These are phyloP conservation scores for Paracorniculantispora psalliotae DNA, from an alignment of 2,329 filamentous ascomycete species.

Conservation along the genomic window DNA sequence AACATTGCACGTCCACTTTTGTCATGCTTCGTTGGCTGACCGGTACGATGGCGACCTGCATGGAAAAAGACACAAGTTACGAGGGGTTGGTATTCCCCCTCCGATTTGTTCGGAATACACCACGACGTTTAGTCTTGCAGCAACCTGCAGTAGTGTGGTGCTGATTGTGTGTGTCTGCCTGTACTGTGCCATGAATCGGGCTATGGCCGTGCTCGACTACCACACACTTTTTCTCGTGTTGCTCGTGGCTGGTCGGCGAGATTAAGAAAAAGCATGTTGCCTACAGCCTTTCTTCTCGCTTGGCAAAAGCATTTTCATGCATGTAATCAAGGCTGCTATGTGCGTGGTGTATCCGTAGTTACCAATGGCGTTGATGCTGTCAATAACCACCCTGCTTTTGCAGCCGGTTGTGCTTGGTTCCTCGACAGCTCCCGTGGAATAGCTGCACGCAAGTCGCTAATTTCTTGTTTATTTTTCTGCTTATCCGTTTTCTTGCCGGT, in stretches of 20 bases:
- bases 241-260: background rate
- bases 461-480: background rate
- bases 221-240: background rate
- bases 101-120: background rate
- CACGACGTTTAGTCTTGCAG: background rate
- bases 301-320: background rate
- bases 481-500: background rate
- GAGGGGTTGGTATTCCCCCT: conserved; percentile 4
- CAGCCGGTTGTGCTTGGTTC: background rate
- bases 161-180: background rate
- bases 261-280: background rate
- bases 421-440: background rate
- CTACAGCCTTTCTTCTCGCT: background rate
- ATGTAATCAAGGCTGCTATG: background rate
- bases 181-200: background rate
- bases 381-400: background rate
- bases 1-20: background rate
- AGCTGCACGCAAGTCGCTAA: background rate
- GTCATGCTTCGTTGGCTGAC: background rate
- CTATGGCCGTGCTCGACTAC: background rate
- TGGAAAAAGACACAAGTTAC: background rate
- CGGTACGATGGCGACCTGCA: conserved; percentile 5
- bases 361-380: background rate
- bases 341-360: background rate
- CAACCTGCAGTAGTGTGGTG: conserved; percentile 6